Evolutionary conservation across 495 filamentous ascomycete species (phyloP), one percentile per base, ranked within the genome.

Genomic region (Neurospora intermedia): DNA sequence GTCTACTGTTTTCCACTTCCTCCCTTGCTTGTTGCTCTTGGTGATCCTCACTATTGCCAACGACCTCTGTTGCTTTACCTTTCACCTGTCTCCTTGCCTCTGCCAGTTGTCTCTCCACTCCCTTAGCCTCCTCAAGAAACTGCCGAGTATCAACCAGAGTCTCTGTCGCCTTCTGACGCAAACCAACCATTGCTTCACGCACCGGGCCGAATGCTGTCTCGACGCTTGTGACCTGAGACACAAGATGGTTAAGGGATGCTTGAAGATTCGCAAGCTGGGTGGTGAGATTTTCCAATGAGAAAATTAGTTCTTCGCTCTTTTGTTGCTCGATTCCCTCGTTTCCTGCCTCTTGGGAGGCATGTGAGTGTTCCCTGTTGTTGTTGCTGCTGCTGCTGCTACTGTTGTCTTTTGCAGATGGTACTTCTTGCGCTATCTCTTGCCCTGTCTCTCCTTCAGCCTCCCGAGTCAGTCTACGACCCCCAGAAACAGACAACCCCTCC

Each of bases 241-340:
- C 54, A 0, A 62, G 27, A 0, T 18, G 6, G 15, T 35, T 9
- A 2, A 62, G 54, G 3, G 27, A 35, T 1, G 0, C 2, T 4
- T 62, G 3, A 0, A 62, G 27, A 7, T 0, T 0, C 0, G 2
- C 23, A 4, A 62, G 15, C 15, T 62, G 54, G 54, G 2, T 1
- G 0, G 13, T 35, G 0, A 62, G 27, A 15, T 35, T 62, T 1
- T 35, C 16, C 3, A 35, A 62, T 0, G 13, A 27, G 7, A 35
- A 6, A 0, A 0, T 2, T 0, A 15, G 13, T 18, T 62, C 54
- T 0, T 35, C 27, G 6, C 2, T 0, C 0, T 1, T 1, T 8
- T 31, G 6, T 62, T 9, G 6, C 54, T 62, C 54, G 0, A 0
- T 18, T 8, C 6, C 13, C 4, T 35, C 11, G 1, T 62, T 9